Evolutionary conservation across 1,139 yeast species (phyloP), one percentile per base, ranked within the genome.

Genomic region (Taphrina pruni): DNA sequence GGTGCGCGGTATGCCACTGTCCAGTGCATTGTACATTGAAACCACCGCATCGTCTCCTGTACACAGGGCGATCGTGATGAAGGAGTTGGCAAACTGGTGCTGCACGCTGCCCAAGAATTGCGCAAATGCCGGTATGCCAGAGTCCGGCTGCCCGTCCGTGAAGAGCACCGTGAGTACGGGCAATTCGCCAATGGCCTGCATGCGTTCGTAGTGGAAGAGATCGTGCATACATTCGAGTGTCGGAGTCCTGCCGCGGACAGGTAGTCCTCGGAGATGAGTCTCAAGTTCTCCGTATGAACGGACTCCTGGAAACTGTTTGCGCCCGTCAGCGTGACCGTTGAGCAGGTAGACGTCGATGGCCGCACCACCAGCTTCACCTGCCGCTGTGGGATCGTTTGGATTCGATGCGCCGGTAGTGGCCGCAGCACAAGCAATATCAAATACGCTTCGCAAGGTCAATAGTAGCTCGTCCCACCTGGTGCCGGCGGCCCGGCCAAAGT

Each of bases 371-470:
- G 66, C 39, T 12, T 38, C 38, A 7, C 67, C 55, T 12, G 60
- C 66, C 41, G 41, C 43, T 8, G 66, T 52, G n/a, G 60, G 58
- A 12, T 41, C 66, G 6, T 55, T 43, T 2, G 66, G 60, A 52
- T 54, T 55, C 45, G 48, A 20, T 14, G 67, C 55, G 35, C 52
- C 60, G 26, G 43, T 46, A 12, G 55, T 46, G 11, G 67, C 55
- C n/a, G 61, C 67, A 2, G 67, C 67, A n/a, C 61, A 64, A 17
- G 61, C 67, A 38, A 64, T 64, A 32, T 64, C 67, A 46, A 64
- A 64, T 0, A 64, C 67, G 38, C 61, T 64, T 26, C 61, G 60
- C 50, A 64, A 21, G 39, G 67, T 55, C 56, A 38, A 14, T 17
- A 64, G 32, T 8, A 64, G 56, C 35, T 64, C 67, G 21, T 64